Evolutionary conservation across 352 stramenopile species (phyloP).

Genomic region (Pythium angustatum): DNA sequence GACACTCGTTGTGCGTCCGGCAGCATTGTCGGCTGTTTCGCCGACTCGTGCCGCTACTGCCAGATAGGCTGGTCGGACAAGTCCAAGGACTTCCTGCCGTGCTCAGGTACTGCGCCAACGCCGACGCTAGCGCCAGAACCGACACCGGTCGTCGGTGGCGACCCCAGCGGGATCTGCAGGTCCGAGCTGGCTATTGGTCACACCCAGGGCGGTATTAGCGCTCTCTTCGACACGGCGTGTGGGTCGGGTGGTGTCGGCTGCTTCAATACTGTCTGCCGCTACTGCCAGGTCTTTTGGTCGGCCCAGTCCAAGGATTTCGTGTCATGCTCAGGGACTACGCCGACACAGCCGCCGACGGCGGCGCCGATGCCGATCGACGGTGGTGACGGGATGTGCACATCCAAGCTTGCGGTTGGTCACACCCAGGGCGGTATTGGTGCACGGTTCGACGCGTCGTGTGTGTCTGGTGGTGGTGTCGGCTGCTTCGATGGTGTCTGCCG

Average conservation of each 20-base stretch:
- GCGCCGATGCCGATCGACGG: not conserved
- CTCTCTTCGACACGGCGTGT: constrained; percentile 33
- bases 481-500: not conserved
- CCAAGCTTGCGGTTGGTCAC: no score
- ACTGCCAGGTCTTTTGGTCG: constrained; percentile 37
- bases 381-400: no score
- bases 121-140: not conserved
- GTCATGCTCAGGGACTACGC: constrained; percentile 22
- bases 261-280: constrained; percentile 41
- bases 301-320: constrained; percentile 37
- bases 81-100: constrained; percentile 26
- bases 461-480: not conserved
- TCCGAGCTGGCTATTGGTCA: no score
- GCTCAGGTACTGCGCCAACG: constrained; percentile 4
- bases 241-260: constrained; percentile 41
- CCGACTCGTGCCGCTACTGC: constrained; percentile 31
- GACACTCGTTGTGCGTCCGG: constrained; percentile 23
- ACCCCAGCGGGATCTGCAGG: no score
- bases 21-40: constrained; percentile 30
- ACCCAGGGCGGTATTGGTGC: no score
- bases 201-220: constrained; percentile 37
- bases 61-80: constrained; percentile 9
- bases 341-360: not conserved
- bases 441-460: no score
- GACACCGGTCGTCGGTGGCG: not conserved